phyloP scores from a whole-genome alignment of 75 land plant species.

The Pinus taeda region DNA sequence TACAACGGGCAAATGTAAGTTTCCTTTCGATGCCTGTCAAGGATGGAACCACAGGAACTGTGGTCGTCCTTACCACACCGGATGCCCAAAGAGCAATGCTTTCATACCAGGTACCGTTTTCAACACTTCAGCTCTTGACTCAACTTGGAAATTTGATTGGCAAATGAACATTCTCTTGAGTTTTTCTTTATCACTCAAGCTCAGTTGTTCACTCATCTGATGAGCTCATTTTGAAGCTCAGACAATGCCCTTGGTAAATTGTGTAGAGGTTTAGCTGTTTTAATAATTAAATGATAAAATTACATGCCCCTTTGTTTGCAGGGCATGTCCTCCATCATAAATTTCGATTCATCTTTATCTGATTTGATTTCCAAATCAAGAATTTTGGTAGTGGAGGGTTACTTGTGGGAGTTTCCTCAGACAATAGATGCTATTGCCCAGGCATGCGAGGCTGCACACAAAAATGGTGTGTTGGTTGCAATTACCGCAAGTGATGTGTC shows the following conservation, averaged over 20 bases:
- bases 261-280: not conserved
- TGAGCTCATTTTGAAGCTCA: slow-evolving; percentile 11
- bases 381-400: slow-evolving; percentile 89
- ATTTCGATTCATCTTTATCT: slow-evolving; percentile 64
- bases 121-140: not conserved
- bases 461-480: slow-evolving; percentile 80
- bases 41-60: slow-evolving; percentile 96
- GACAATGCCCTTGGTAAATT: not conserved
- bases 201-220: not conserved
- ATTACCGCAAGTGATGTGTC: slow-evolving; percentile 94
- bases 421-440: slow-evolving; percentile 69
- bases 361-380: slow-evolving; percentile 58
- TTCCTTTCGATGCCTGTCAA: slow-evolving; percentile 79
- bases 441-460: slow-evolving; percentile 85
- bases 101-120: slow-evolving; percentile 72
- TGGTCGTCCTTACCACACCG: slow-evolving; percentile 93
- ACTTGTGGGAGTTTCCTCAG: slow-evolving; percentile 87
- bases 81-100: slow-evolving; percentile 99
- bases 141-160: not conserved
- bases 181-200: not conserved
- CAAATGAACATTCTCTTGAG: not conserved
- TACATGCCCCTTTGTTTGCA: slow-evolving; percentile 16
- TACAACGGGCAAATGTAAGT: slow-evolving; percentile 83
- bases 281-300: not conserved
- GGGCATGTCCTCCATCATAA: slow-evolving; percentile 90